A percentile compares a stretch with the other conserved stretches of the same genome.
phyloP scores from a whole-genome alignment of 2,329 filamentous ascomycete species.

The Aciculosporium take region DNA sequence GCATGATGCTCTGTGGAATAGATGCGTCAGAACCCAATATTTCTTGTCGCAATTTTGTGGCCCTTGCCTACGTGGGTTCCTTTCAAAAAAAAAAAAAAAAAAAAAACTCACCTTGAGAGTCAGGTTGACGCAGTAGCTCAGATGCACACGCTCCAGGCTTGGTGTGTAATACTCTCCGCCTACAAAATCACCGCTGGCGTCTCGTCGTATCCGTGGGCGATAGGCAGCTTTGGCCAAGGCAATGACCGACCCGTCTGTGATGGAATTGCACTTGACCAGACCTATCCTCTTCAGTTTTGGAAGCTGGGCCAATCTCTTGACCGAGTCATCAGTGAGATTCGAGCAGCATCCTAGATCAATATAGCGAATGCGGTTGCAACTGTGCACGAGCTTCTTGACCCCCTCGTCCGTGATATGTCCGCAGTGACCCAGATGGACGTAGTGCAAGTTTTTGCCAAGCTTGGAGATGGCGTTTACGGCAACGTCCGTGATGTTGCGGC shows the following conservation, averaged over 20 bases:
- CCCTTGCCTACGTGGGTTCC: too few species aligned
- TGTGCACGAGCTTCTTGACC: slow-evolving; percentile 68
- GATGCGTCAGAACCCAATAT: slow-evolving; percentile 3
- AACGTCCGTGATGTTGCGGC: slow-evolving; percentile 77
- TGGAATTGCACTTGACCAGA: slow-evolving; percentile 80
- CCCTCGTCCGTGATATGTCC: slow-evolving; percentile 79
- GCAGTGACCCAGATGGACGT: slow-evolving; percentile 91
- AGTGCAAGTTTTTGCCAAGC: slow-evolving; percentile 91
- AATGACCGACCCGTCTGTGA: slow-evolving; percentile 80
- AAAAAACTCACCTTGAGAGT: slow-evolving; percentile 58
- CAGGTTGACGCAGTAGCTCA: slow-evolving; percentile 84
- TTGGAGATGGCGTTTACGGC: slow-evolving; percentile 77
- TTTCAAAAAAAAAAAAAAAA: too few species aligned
- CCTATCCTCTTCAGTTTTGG: slow-evolving; percentile 93
- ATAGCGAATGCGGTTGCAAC: slow-evolving; percentile 88
- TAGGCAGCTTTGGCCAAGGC: slow-evolving; percentile 62
- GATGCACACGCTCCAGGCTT: slow-evolving; percentile 81
- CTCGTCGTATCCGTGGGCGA: slow-evolving; percentile 33
- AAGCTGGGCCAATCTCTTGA: slow-evolving; percentile 68
- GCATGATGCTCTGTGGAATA: slow-evolving; percentile 73
- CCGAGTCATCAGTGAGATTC: slow-evolving; percentile 74
- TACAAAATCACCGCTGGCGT: slow-evolving; percentile 31
- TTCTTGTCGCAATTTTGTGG: neutral
- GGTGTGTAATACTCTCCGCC: slow-evolving; percentile 40
- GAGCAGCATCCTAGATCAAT: slow-evolving; percentile 95